A percentile compares a stretch with the other conserved stretches of the same genome.
These are phyloP conservation scores for Phytopythium ostracodes DNA, from an alignment of 352 stramenopile species.

Conservation along the genomic window DNA sequence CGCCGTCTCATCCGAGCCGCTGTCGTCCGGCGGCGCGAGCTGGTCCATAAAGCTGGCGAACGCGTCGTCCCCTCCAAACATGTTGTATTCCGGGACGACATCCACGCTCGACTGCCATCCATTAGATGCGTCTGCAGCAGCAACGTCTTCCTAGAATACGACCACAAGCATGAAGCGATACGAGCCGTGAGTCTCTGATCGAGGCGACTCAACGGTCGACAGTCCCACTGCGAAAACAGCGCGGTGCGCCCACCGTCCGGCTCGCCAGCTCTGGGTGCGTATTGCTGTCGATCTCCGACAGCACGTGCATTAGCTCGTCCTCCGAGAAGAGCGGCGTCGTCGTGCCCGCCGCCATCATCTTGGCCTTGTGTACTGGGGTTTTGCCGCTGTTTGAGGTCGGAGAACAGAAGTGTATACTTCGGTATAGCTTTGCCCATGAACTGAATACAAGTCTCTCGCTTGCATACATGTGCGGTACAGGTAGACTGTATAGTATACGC, in stretches of 20 bases:
- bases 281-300: slow-evolving; percentile 26
- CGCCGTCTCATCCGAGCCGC: neutral
- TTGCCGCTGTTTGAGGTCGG: too few species aligned
- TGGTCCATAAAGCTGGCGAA: slow-evolving; percentile 5
- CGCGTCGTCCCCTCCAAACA: slow-evolving; percentile 5
- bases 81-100: slow-evolving; percentile 1
- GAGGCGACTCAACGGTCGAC: neutral
- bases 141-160: slow-evolving; percentile 9
- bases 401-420: too few species aligned
- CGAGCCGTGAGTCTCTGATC: neutral
- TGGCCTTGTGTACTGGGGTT: neutral
- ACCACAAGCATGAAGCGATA: neutral
- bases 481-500: too few species aligned
- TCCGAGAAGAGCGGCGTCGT: slow-evolving; percentile 32
- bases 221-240: neutral
- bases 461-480: too few species aligned
- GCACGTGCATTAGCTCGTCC: slow-evolving; percentile 42
- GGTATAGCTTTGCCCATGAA: too few species aligned
- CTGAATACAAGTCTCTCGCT: too few species aligned
- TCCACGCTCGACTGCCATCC: slow-evolving; percentile 1
- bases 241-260: neutral
- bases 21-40: slow-evolving; percentile 15
- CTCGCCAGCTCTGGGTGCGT: neutral
- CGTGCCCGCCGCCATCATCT: neutral
- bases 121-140: neutral